Conservation (phyloP, 768 basidiomycete species). For the Naganishia randhawae region DNA sequence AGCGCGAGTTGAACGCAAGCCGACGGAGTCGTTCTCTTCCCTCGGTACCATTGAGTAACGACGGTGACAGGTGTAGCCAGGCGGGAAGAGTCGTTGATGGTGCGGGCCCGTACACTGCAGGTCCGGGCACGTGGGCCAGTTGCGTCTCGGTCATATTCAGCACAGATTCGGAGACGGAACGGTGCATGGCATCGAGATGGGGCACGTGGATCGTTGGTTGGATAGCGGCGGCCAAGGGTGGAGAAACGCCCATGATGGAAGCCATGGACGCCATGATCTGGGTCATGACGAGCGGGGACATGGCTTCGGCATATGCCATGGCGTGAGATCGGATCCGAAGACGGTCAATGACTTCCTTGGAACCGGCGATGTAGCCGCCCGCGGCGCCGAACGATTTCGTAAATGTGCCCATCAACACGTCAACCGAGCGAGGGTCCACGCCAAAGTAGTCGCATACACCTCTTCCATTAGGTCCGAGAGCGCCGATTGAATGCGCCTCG, state of each 20-base stretch:
- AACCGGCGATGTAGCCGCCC: conserved; percentile 89
- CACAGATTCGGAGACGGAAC: conserved; percentile 49
- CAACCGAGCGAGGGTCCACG: conserved; percentile 72
- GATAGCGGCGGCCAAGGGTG: conserved; percentile 49
- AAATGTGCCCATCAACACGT: conserved; percentile 98
- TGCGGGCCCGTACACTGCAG: conserved; percentile 59
- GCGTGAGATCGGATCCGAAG: conserved; percentile 78
- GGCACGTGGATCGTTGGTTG: conserved; percentile 24
- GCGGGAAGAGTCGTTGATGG: conserved; percentile 63
- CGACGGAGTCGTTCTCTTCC: conserved; percentile 76
- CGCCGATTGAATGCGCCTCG: conserved; percentile 96
- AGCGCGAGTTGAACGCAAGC: conserved; percentile 91
- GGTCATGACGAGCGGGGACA: conserved; percentile 82
- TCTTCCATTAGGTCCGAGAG: conserved; percentile 87
- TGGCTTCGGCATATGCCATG: conserved; percentile 80
- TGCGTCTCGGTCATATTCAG: conserved; percentile 38
- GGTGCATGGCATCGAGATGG: conserved; percentile 11
- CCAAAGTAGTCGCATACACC: conserved; percentile 94
- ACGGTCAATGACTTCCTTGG: conserved; percentile 71
- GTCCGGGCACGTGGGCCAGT: conserved; percentile 30
- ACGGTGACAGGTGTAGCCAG: conserved; percentile 72
- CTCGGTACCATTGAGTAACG: conserved; percentile 75
- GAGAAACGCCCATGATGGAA: conserved; percentile 80
- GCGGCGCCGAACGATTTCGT: conserved; percentile 62
- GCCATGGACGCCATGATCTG: conserved; percentile 91